A percentile compares a stretch with the other conserved stretches of the same genome.
Conservation (phyloP, 2,329 filamentous ascomycete species). For the Stylonectria norvegica region DNA sequence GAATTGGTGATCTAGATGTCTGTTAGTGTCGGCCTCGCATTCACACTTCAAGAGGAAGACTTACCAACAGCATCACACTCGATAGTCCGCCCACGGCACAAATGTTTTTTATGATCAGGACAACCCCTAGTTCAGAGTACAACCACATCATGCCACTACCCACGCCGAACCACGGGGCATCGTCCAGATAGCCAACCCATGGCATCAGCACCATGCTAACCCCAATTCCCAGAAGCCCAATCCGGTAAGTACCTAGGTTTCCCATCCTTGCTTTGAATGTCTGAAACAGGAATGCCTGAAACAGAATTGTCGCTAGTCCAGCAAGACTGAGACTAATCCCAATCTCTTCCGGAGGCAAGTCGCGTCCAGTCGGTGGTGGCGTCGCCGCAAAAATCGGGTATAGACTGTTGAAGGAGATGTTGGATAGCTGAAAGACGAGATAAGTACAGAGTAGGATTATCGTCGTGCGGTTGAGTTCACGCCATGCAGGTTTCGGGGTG, state of each 20-base stretch:
- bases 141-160: conserved; percentile 66
- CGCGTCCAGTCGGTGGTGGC: conserved; percentile 69
- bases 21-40: conserved; percentile 11
- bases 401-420: conserved; percentile 91
- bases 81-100: conserved; percentile 86
- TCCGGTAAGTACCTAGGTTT: conserved; percentile 79
- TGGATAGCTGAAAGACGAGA: conserved; percentile 88
- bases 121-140: conserved; percentile 74
- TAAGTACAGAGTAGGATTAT: conserved; percentile 80
- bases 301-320: conserved; percentile 79
- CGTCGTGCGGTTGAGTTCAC: conserved; percentile 73
- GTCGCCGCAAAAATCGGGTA: conserved; percentile 91
- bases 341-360: conserved; percentile 73
- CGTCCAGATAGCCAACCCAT: conserved; percentile 75
- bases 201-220: conserved; percentile 84
- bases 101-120: conserved; percentile 85
- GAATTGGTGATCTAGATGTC: conserved; percentile 79
- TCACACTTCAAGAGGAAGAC: conserved; percentile 36
- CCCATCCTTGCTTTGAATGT: conserved; percentile 74
- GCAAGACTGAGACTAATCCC: conserved; percentile 82
- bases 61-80: conserved; percentile 79
- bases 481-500: conserved; percentile 36
- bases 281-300: conserved; percentile 84
- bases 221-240: conserved; percentile 74
- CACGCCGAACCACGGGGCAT: conserved; percentile 52